Evolutionary conservation across 345 rosid species (phyloP).

Genomic region (Bruguiera parviflora): DNA sequence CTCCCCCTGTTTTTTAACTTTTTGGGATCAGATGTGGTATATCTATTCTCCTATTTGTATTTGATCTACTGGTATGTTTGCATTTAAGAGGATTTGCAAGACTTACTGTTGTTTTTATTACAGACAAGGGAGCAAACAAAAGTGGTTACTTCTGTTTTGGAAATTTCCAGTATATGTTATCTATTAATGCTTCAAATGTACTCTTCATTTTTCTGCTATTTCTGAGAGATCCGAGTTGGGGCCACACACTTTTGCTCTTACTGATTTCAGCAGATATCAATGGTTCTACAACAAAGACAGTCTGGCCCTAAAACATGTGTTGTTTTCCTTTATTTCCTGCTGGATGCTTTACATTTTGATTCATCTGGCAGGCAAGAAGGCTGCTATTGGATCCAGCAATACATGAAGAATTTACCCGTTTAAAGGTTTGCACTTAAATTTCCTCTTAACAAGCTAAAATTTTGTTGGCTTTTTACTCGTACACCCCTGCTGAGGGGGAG

Average conservation of each 20-base stretch:
- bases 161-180: background rate
- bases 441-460: background rate
- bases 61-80: too few relatives aligned
- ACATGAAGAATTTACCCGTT: slow-evolving; percentile 90
- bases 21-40: too few relatives aligned
- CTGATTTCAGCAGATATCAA: background rate
- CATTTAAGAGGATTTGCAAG: too few relatives aligned
- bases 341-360: background rate
- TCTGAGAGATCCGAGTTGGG: background rate
- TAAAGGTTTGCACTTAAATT: slow-evolving; percentile 59
- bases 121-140: too few relatives aligned
- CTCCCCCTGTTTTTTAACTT: too few relatives aligned
- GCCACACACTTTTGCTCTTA: background rate
- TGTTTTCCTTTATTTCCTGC: background rate
- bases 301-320: background rate
- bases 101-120: too few relatives aligned
- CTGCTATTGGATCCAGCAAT: slow-evolving; percentile 93
- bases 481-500: too few relatives aligned
- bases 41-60: too few relatives aligned
- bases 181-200: background rate
- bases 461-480: background rate
- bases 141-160: background rate
- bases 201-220: background rate
- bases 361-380: slow-evolving; percentile 74
- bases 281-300: background rate